Conservation (phyloP, 2,329 filamentous ascomycete genomes). For the Apiospora malaysiana region DNA sequence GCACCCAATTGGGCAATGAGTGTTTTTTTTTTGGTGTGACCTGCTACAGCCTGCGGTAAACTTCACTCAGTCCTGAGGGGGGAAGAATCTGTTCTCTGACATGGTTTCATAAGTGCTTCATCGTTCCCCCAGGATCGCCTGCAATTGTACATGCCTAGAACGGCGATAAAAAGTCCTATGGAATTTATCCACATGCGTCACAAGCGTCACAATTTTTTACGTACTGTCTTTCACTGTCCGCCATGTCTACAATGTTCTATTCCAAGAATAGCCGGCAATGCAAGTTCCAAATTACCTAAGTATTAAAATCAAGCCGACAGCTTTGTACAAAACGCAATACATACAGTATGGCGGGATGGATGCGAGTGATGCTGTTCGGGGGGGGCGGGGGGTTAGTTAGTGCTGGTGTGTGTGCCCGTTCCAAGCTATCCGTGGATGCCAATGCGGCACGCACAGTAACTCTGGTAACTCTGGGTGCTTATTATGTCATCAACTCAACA, state of each 20-base stretch:
- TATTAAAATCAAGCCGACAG: not conserved
- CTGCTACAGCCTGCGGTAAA: constrained; percentile 11
- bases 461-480: not conserved
- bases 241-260: not conserved
- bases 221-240: not conserved
- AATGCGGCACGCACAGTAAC: not conserved
- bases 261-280: not conserved
- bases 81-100: not conserved
- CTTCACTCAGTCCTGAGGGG: not conserved
- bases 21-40: not conserved
- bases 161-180: not conserved
- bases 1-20: not conserved
- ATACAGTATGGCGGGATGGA: too few species aligned
- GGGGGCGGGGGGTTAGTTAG: not conserved
- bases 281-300: not conserved
- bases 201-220: not conserved
- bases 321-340: not conserved
- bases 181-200: not conserved
- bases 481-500: constrained; percentile 7
- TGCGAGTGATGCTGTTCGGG: not conserved
- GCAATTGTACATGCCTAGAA: not conserved
- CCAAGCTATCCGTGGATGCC: not conserved
- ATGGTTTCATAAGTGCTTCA: constrained; percentile 17
- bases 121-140: not conserved
- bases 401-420: not conserved